A percentile compares a stretch with the other conserved stretches of the same genome.
phyloP scores from a whole-genome alignment of 2,329 filamentous ascomycete species.

The Aspergillus sp. region DNA sequence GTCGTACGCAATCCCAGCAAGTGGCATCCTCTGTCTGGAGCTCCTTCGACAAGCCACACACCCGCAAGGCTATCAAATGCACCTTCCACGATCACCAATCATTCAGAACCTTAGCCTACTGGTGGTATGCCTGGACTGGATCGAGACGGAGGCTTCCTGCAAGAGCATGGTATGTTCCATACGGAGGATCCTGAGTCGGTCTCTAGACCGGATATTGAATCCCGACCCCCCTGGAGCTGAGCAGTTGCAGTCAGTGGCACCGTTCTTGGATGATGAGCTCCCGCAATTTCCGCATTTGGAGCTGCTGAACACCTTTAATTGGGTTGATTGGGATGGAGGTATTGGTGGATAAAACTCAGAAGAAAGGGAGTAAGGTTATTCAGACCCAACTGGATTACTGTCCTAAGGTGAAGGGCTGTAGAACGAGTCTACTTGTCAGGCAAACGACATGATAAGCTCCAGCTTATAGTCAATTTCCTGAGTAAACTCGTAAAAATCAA shows the following conservation, averaged over 20 bases:
- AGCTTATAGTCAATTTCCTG: too few species aligned
- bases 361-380: too few species aligned
- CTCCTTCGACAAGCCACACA: not conserved
- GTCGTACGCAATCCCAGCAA: not conserved
- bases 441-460: too few species aligned
- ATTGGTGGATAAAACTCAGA: not conserved
- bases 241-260: not conserved
- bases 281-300: not conserved
- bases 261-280: not conserved
- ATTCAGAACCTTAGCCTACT: not conserved
- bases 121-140: not conserved
- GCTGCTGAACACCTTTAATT: not conserved
- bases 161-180: not conserved
- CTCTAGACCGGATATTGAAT: not conserved
- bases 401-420: too few species aligned
- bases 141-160: not conserved
- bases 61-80: not conserved
- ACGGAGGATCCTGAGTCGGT: not conserved
- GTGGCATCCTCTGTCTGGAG: not conserved
- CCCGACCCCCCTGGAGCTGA: not conserved
- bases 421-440: too few species aligned
- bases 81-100: not conserved
- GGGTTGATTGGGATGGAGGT: not conserved
- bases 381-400: too few species aligned
- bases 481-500: too few species aligned